Evolutionary conservation across 2,329 filamentous ascomycete species (phyloP).

Genomic region (Stagonosporopsis chrysanthemi): DNA sequence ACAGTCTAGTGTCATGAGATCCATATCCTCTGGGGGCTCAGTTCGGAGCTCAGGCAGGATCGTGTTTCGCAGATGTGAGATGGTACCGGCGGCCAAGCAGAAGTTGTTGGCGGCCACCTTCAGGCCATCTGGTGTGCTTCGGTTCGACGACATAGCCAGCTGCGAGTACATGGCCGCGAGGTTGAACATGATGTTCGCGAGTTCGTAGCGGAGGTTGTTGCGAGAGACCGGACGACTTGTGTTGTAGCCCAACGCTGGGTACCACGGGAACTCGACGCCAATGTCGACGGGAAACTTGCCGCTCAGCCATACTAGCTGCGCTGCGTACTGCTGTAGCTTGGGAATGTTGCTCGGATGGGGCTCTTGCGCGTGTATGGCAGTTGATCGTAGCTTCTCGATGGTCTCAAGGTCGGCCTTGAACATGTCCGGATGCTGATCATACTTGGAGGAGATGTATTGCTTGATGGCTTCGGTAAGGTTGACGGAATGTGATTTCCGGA

Average conservation of each 20-base stretch:
- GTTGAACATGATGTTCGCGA: conserved; percentile 92
- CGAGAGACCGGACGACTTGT: conserved; percentile 73
- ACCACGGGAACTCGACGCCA: conserved; percentile 96
- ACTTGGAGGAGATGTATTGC: conserved; percentile 96
- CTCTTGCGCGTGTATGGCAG: conserved; percentile 89
- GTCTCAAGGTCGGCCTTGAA: conserved; percentile 87
- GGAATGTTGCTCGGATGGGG: conserved; percentile 85
- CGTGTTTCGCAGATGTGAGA: conserved; percentile 76
- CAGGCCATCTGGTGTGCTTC: conserved; percentile 79
- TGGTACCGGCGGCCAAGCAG: conserved; percentile 83
- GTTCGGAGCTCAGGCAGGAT: conserved; percentile 84
- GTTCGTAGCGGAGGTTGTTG: conserved; percentile 78
- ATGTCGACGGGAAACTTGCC: conserved; percentile 98
- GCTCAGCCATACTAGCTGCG: conserved; percentile 89
- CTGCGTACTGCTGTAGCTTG: conserved; percentile 90
- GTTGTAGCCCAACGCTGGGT: conserved; percentile 90
- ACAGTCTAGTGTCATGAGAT: conserved; percentile 82
- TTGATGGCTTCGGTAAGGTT: conserved; percentile 84
- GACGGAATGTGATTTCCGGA: conserved; percentile 82
- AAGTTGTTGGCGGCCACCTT: conserved; percentile 91
- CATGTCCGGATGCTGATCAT: conserved; percentile 98
- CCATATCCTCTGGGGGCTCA: conserved; percentile 94
- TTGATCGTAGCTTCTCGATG: conserved; percentile 81
- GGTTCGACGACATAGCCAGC: conserved; percentile 81
- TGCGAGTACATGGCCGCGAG: conserved; percentile 93